Evolutionary conservation across 2,329 filamentous ascomycete species (phyloP), one percentile per base, ranked within the genome.

Genomic region (Pestalotiopsis sp.): DNA sequence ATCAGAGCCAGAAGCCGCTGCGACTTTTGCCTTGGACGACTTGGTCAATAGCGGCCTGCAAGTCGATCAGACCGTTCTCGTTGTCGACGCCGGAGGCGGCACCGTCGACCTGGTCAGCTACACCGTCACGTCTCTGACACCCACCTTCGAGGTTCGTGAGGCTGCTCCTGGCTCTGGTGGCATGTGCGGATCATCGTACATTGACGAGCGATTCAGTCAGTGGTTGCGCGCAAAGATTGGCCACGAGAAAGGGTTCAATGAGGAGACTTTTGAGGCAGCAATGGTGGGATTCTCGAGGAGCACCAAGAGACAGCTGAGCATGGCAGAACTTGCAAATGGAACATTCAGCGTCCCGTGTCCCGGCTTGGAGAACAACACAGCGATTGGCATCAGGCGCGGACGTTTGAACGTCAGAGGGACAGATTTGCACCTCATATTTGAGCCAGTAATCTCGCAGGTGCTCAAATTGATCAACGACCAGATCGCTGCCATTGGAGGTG

Each of bases 51-150:
- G 81, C 25, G 80, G 79, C 1, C 73, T 86, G 55, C 77, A 82
- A 69, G 73, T 82, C 14, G 82, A 81, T 25, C 83, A 85, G 49
- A 83, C 81, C 25, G 84, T 88, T 64, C 82, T 87, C 17, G 81
- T 88, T 2, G 85, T 85, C 45, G 86, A 88, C 71, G 86, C 85
- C 23, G 86, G 86, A 12, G 86, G 86, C 41, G 86, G 85, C 12
- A 64, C 39, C 13, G 61, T 64, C 14, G 61, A 64, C 23, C 36
- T 75, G 27, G 71, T 74, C 41, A 73, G 71, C 1, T 88, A 88
- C 70, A 81, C 83, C 67, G 81, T 88, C 52, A 81, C 76, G 2
- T 76, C 78, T 11, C 72, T 84, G 3, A 76, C 81, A 64, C 85
- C 84, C 2, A 78, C 79, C 17, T 76, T 87, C 6, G 79, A 83